Percentiles rank a stretch among this genome's conserved stretches.
Evolutionary conservation across 202 grass and related monocot genomes (phyloP).

Genomic region (Zoysia matrella): DNA sequence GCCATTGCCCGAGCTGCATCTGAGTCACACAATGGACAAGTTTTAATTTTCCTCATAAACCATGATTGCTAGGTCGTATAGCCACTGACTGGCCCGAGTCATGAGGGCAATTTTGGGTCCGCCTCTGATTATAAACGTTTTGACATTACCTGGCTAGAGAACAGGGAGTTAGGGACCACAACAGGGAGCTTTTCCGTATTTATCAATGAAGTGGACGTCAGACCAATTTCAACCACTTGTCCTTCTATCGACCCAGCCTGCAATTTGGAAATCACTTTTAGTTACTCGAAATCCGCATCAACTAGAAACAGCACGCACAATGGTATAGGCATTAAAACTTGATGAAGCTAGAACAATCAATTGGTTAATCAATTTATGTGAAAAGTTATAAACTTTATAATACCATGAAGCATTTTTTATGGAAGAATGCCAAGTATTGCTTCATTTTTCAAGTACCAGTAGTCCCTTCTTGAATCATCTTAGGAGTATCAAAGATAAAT

Average conservation of each 20-base stretch:
- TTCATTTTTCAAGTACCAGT: background rate
- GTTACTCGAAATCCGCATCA: background rate
- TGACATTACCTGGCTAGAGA: conserved; percentile 70
- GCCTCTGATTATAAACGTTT: too few relatives aligned
- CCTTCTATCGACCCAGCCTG: conserved; percentile 87
- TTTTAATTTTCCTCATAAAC: too few relatives aligned
- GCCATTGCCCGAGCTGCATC: too few relatives aligned
- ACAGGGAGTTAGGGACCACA: conserved; percentile 72
- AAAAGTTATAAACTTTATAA: background rate
- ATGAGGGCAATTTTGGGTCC: too few relatives aligned
- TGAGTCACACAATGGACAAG: too few relatives aligned
- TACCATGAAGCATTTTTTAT: background rate
- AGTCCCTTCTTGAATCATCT: background rate
- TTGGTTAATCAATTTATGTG: background rate
- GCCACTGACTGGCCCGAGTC: too few relatives aligned
- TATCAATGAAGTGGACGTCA: conserved; percentile 65
- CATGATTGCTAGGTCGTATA: too few relatives aligned
- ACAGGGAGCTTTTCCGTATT: conserved; percentile 74
- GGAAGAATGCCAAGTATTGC: background rate
- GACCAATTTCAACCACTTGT: conserved; percentile 70
- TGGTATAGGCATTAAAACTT: background rate
- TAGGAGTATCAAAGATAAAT: background rate
- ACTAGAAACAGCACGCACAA: conserved; percentile 25
- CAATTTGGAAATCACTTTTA: conserved; percentile 36
- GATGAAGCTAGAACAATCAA: background rate